Evolutionary conservation across 2,329 filamentous ascomycete genomes (phyloP).

Genomic region (Epichloe amarillans): DNA sequence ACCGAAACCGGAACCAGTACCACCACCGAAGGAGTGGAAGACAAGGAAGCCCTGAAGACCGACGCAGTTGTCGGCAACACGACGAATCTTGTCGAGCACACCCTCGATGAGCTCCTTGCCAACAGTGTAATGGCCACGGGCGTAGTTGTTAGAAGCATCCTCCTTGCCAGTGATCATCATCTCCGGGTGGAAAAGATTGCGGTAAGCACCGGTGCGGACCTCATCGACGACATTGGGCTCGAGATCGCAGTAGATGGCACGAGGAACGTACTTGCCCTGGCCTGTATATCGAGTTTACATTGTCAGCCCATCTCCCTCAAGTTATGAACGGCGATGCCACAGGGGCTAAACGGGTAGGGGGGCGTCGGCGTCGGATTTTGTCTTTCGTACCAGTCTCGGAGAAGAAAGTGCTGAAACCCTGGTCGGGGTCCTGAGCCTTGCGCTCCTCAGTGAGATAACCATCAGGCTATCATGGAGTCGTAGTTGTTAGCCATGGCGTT

Average conservation of each 20-base stretch:
- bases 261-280: constrained; percentile 96
- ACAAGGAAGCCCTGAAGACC: constrained; percentile 98
- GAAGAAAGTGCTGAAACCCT: constrained; percentile 99
- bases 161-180: constrained; percentile 99
- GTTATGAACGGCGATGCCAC: background rate
- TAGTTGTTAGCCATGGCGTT: constrained; percentile 4
- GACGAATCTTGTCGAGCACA: constrained; percentile 94
- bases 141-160: constrained; percentile 99
- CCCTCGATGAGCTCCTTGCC: constrained; percentile 99
- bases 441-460: constrained; percentile 97
- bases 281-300: constrained; percentile 37
- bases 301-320: background rate
- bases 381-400: constrained; percentile 77
- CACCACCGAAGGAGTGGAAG: constrained; percentile 99
- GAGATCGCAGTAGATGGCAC: constrained; percentile 98
- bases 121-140: constrained; percentile 98
- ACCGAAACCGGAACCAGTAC: constrained; percentile 97
- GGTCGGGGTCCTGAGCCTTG: constrained; percentile 82
- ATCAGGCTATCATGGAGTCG: constrained; percentile 56
- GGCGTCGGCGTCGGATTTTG: background rate
- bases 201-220: constrained; percentile 94
- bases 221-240: constrained; percentile 99
- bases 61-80: constrained; percentile 93
- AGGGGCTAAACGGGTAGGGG: background rate
- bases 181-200: constrained; percentile 94